Evolutionary conservation across 2,329 filamentous ascomycete species (phyloP).

Genomic region (Ophiostoma montium): DNA sequence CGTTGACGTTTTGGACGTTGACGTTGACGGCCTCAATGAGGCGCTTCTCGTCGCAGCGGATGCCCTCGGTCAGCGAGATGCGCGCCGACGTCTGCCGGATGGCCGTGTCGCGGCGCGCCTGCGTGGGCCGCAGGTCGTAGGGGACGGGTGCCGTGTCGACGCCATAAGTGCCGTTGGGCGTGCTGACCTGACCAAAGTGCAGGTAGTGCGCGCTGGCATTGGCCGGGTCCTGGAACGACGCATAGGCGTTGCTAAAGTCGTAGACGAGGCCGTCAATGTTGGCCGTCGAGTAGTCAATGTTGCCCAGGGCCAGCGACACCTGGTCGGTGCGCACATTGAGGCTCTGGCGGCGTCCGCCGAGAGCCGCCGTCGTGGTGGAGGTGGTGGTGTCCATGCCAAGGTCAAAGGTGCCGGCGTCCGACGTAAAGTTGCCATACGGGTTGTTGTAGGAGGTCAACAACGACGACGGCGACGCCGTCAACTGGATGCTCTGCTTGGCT

Average conservation of each 20-base stretch:
- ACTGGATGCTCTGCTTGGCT: no score
- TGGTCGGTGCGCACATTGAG: not conserved
- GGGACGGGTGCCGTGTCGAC: not conserved
- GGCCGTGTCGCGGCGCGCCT: slow-evolving; percentile 3
- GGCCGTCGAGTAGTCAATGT: not conserved
- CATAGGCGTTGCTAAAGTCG: not conserved
- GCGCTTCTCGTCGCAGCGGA: not conserved
- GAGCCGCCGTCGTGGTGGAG: not conserved
- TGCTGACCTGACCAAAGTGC: not conserved
- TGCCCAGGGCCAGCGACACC: not conserved
- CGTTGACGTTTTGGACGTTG: no score
- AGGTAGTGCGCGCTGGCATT: not conserved
- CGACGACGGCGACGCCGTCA: not conserved
- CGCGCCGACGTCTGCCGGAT: not conserved
- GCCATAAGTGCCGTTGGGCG: not conserved
- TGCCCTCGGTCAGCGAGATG: not conserved
- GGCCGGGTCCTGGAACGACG: not conserved
- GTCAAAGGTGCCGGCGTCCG: no score
- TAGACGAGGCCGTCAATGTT: not conserved
- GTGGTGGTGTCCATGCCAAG: no score
- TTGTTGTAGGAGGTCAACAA: not conserved
- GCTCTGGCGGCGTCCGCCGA: not conserved
- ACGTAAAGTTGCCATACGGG: no score
- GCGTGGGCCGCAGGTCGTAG: slow-evolving; percentile 5
- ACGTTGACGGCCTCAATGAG: slow-evolving; percentile 1